Percentiles rank a stretch among this genome's conserved stretches.
Evolutionary conservation across 345 rosid genomes (phyloP).

Genomic region (Salix brachista): DNA sequence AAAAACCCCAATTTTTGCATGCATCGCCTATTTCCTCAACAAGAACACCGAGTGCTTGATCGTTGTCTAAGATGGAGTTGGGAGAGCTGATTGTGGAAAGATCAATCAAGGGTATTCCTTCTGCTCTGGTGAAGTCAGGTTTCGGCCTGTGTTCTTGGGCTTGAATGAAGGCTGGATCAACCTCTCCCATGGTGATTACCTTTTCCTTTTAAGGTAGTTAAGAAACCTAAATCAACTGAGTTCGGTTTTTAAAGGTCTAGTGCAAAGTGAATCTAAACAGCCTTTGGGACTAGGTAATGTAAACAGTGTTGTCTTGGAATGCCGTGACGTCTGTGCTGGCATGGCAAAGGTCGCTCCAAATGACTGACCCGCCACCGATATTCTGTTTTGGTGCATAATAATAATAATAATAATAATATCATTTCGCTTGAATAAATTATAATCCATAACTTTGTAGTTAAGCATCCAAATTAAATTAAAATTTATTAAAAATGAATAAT

Average conservation of each 20-base stretch:
- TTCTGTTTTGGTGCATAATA: too few species aligned
- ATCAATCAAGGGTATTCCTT: constrained; percentile 38
- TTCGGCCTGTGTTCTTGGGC: constrained; percentile 34
- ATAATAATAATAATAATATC: too few species aligned
- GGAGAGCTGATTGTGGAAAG: constrained; percentile 14
- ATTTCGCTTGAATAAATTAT: too few species aligned
- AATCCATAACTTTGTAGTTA: too few species aligned
- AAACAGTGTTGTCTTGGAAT: too few species aligned
- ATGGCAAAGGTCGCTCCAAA: too few species aligned
- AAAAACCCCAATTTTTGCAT: constrained; percentile 41
- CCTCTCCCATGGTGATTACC: constrained; percentile 15
- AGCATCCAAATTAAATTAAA: too few species aligned
- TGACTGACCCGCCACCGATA: too few species aligned
- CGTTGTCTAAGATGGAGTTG: background rate
- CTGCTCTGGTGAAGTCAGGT: constrained; percentile 3
- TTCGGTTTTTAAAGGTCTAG: background rate
- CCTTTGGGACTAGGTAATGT: background rate
- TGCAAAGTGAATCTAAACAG: constrained; percentile 6
- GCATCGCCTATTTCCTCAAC: constrained; percentile 32
- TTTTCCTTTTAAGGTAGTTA: background rate
- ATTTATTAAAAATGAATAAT: too few species aligned
- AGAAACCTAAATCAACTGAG: background rate
- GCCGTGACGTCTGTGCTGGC: background rate
- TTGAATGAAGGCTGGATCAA: constrained; percentile 31
- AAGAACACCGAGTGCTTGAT: constrained; percentile 4